Percentiles rank a stretch among this genome's conserved stretches.
Evolutionary conservation across 306 rosid genomes (phyloP).

Genomic region (Mimosa bimucronata): DNA sequence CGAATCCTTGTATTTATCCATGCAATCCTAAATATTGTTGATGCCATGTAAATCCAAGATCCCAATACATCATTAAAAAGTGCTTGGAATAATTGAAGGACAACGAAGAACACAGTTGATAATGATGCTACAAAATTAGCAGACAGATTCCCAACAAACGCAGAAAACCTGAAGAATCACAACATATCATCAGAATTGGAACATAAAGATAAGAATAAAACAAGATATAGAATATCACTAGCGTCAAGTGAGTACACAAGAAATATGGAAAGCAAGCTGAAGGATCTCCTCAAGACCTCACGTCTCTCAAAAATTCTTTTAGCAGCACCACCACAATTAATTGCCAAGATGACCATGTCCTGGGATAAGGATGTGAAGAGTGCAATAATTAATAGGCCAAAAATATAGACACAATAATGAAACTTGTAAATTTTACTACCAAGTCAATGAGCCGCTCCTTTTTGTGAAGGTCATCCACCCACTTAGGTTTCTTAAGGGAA

Average conservation of each 20-base stretch:
- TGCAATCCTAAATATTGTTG: conserved; percentile 57
- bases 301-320: conserved; percentile 50
- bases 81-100: conserved; percentile 63
- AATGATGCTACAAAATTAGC: conserved; percentile 67
- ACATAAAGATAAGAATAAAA: conserved; percentile 20
- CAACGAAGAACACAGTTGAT: conserved; percentile 61
- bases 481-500: conserved; percentile 65
- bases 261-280: conserved; percentile 43
- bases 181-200: conserved; percentile 39
- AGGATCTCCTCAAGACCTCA: conserved; percentile 51
- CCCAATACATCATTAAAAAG: conserved; percentile 50
- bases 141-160: conserved; percentile 59
- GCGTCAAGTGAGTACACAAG: conserved; percentile 47
- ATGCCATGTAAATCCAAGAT: conserved; percentile 60
- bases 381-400: conserved; percentile 29
- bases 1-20: conserved; percentile 68
- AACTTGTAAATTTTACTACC: conserved; percentile 54
- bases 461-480: conserved; percentile 76
- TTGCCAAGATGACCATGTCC: conserved; percentile 79
- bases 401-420: conserved; percentile 40
- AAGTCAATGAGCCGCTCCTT: conserved; percentile 60
- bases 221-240: conserved; percentile 9
- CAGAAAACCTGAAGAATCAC: conserved; percentile 66
- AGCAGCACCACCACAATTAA: conserved; percentile 73
- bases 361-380: conserved; percentile 44